These are phyloP conservation scores for Solanum ahanhuiri DNA, from an alignment of 257 asterid species.

Conservation along the genomic window DNA sequence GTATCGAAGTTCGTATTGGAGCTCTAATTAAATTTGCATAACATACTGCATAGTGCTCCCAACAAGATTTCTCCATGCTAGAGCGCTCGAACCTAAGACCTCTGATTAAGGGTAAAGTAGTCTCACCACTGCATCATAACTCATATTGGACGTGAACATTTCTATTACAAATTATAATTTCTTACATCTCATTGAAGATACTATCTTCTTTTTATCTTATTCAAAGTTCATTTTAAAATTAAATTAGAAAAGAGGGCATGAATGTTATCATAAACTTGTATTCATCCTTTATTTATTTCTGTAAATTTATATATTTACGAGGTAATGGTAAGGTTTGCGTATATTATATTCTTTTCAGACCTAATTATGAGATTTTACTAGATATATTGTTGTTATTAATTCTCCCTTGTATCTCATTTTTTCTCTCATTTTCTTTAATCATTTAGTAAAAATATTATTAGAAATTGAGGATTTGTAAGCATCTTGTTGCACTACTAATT, in stretches of 20 bases:
- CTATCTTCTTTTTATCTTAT: not conserved
- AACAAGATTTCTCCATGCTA: too few relatives aligned
- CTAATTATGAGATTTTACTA: too few relatives aligned
- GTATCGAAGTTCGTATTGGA: not conserved
- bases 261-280: too few relatives aligned
- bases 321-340: fast-evolving
- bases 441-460: not conserved
- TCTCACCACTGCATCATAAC: not conserved
- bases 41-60: fast-evolving
- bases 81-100: not conserved
- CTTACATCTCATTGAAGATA: not conserved
- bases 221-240: not conserved
- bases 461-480: not conserved
- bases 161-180: too few relatives aligned
- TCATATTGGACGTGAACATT: not conserved
- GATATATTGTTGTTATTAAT: not conserved
- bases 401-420: not conserved
- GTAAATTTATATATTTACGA: not conserved
- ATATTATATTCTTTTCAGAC: too few relatives aligned
- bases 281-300: not conserved
- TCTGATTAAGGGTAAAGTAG: too few relatives aligned
- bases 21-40: too few relatives aligned
- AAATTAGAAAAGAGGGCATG: not conserved
- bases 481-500: not conserved
- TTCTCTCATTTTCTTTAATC: not conserved